phyloP scores from a whole-genome alignment of 1,139 yeast genomes.

The Hansenula anomala region DNA sequence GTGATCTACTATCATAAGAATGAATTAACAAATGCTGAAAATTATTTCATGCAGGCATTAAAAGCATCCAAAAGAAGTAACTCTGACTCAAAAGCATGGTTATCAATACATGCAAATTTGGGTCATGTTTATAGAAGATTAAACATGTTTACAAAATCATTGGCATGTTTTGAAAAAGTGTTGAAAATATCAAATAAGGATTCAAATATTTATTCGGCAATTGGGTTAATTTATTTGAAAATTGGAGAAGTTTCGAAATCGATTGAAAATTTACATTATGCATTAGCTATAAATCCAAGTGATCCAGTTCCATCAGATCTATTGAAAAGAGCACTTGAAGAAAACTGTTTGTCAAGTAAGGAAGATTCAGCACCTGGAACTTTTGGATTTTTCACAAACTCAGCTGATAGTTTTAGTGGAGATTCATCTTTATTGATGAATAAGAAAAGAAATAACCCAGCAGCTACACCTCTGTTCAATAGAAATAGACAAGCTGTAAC shows the following conservation, averaged over 20 bases:
- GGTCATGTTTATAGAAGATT: conserved; percentile 86
- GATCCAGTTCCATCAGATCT: conserved; percentile 86
- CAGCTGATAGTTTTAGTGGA: conserved; percentile 8
- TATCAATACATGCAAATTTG: conserved; percentile 80
- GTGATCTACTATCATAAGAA: conserved; percentile 79
- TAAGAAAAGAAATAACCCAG: conserved; percentile 9
- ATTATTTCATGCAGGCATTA: conserved; percentile 67
- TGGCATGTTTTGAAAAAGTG: conserved; percentile 74
- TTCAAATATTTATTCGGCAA: conserved; percentile 72
- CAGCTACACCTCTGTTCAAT: conserved; percentile 25
- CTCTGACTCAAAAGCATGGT: conserved; percentile 80
- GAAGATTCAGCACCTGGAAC: conserved; percentile 7
- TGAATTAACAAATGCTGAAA: conserved; percentile 66
- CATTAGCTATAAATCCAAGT: conserved; percentile 72
- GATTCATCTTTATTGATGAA: conserved; percentile 9
- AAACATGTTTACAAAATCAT: conserved; percentile 59
- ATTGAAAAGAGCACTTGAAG: conserved; percentile 73
- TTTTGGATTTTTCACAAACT: conserved; percentile 11
- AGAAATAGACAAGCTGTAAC: conserved; percentile 16
- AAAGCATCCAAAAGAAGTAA: conserved; percentile 64
- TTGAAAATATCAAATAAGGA: conserved; percentile 66
- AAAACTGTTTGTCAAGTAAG: conserved; percentile 36
- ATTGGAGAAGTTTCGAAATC: conserved; percentile 62
- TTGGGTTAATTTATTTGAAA: conserved; percentile 78
- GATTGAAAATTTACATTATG: conserved; percentile 72